These are phyloP conservation scores for Suzukiozyma palmioleophila DNA, from an alignment of 1,139 yeast genomes.

Conservation along the genomic window DNA sequence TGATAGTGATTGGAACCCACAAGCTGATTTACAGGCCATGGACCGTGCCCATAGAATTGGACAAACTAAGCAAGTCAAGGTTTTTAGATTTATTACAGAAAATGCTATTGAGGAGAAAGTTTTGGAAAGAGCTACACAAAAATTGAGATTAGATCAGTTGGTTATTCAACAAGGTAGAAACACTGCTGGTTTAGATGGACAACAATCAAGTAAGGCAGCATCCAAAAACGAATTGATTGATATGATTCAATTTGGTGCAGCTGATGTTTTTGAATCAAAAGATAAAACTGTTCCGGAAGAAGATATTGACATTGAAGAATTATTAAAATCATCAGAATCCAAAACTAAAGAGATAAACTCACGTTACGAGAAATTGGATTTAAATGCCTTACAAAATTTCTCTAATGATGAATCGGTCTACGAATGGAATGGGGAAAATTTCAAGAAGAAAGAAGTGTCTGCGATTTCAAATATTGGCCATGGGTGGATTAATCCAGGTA, in stretches of 20 bases:
- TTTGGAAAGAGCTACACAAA: slow-evolving; percentile 75
- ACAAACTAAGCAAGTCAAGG: slow-evolving; percentile 76
- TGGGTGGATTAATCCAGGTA: slow-evolving; percentile 71
- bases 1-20: slow-evolving; percentile 87
- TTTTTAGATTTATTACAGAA: slow-evolving; percentile 71
- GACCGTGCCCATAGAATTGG: slow-evolving; percentile 88
- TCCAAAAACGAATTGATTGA: slow-evolving; percentile 68
- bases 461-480: slow-evolving; percentile 40
- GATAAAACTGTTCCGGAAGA: slow-evolving; percentile 22
- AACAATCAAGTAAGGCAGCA: slow-evolving; percentile 38
- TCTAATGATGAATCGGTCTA: slow-evolving; percentile 63
- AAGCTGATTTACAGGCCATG: slow-evolving; percentile 85
- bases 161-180: slow-evolving; percentile 76
- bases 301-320: slow-evolving; percentile 60
- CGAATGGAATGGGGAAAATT: slow-evolving; percentile 84
- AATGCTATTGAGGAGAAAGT: slow-evolving; percentile 81
- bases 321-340: slow-evolving; percentile 56
- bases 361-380: slow-evolving; percentile 61
- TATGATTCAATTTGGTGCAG: slow-evolving; percentile 82
- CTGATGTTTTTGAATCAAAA: slow-evolving; percentile 46
- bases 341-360: slow-evolving; percentile 61
- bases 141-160: slow-evolving; percentile 70
- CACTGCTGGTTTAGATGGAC: slow-evolving; percentile 30
- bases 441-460: slow-evolving; percentile 57
- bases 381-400: slow-evolving; percentile 74